These are phyloP conservation scores for Colletotrichum magnum DNA, from an alignment of 2,329 filamentous ascomycete species.

Conservation along the genomic window DNA sequence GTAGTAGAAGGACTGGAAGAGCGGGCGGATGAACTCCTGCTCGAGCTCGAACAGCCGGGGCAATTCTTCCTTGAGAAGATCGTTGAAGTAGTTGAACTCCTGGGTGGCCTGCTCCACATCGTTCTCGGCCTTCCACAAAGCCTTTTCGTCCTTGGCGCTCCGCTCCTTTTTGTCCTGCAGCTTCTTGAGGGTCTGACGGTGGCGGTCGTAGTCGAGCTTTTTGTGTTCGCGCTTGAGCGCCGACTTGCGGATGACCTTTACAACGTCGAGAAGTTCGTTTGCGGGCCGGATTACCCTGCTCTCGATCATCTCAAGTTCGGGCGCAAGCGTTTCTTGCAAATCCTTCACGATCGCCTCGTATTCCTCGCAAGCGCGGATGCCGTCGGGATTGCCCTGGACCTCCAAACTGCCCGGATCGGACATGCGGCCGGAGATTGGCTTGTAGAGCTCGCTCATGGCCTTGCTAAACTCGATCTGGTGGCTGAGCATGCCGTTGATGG, in stretches of 20 bases:
- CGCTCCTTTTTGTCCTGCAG: slow-evolving; percentile 98
- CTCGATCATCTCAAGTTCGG: slow-evolving; percentile 98
- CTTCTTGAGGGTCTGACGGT: slow-evolving; percentile 88
- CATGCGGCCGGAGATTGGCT: slow-evolving; percentile 95
- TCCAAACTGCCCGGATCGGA: slow-evolving; percentile 91
- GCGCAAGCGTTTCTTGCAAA: slow-evolving; percentile 87
- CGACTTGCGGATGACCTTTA: slow-evolving; percentile 94
- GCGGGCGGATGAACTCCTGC: slow-evolving; percentile 92
- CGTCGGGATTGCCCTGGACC: slow-evolving; percentile 89
- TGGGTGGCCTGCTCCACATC: slow-evolving; percentile 93
- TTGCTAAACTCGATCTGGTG: slow-evolving; percentile 99
- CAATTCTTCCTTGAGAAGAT: slow-evolving; percentile 94
- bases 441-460: slow-evolving; percentile 96
- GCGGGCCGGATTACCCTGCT: slow-evolving; percentile 90
- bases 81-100: slow-evolving; percentile 98
- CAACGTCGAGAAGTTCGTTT: slow-evolving; percentile 92
- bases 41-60: slow-evolving; percentile 93
- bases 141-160: slow-evolving; percentile 95
- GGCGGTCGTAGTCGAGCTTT: slow-evolving; percentile 95
- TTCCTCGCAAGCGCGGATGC: slow-evolving; percentile 95
- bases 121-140: slow-evolving; percentile 93
- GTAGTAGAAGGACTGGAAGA: slow-evolving; percentile 99
- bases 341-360: slow-evolving; percentile 94
- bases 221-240: slow-evolving; percentile 95
- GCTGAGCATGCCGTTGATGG: slow-evolving; percentile 97